Evolutionary conservation across 257 asterid genomes (phyloP).

Genomic region (Primulina tabacum): DNA sequence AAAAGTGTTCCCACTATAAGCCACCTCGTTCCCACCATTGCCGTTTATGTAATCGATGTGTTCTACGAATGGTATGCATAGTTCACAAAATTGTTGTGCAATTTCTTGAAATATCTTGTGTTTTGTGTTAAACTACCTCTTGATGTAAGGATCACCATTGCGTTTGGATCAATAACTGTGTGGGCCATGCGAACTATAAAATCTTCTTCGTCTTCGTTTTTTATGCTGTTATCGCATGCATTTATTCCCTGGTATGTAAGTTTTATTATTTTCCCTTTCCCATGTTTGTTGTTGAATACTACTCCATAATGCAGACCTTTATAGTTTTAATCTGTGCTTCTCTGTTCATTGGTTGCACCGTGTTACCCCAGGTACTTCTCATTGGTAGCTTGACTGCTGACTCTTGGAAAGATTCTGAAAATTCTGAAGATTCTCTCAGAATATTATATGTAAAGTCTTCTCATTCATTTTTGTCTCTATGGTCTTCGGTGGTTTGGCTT

Average conservation of each 20-base stretch:
- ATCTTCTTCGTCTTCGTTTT: conserved; percentile 72
- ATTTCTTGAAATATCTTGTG: conserved; percentile 30
- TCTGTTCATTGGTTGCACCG: conserved; percentile 8
- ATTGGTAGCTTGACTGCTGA: conserved; percentile 67
- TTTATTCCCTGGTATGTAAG: conserved; percentile 76
- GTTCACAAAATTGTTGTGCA: conserved; percentile 29
- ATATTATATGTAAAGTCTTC: conserved; percentile 57
- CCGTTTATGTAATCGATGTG: conserved; percentile 85
- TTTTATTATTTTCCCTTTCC: background rate
- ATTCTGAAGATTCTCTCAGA: conserved; percentile 43
- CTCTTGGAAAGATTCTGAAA: conserved; percentile 38
- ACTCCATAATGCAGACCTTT: background rate
- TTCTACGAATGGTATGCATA: conserved; percentile 79
- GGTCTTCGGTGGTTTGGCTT: conserved; percentile 26
- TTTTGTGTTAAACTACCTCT: conserved; percentile 41
- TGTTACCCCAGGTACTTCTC: conserved; percentile 56
- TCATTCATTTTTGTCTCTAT: background rate
- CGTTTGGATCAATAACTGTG: conserved; percentile 92
- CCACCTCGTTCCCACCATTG: conserved; percentile 98
- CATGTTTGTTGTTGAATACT: background rate
- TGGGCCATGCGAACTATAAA: conserved; percentile 93
- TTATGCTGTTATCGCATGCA: conserved; percentile 72
- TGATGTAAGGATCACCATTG: conserved; percentile 90
- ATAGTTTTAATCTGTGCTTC: background rate
- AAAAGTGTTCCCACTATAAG: conserved; percentile 79